Evolutionary conservation across 768 basidiomycete genomes (phyloP).

Genomic region (Sporobolomyces roseus): DNA sequence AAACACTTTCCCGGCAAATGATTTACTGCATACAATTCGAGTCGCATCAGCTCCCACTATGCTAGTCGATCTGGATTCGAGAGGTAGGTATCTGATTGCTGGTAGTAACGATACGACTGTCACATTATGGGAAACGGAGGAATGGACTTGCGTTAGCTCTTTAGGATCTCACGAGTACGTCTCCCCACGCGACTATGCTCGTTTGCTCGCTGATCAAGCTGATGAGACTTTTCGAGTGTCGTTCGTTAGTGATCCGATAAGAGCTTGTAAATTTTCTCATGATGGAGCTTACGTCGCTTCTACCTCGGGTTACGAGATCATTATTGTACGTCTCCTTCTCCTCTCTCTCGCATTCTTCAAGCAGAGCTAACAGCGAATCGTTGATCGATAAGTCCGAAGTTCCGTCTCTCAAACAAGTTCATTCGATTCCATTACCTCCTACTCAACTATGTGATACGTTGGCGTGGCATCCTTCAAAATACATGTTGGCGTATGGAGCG

Average conservation of each 20-base stretch:
- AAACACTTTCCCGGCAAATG: slow-evolving; percentile 31
- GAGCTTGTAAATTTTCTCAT: slow-evolving; percentile 29
- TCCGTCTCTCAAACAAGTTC: slow-evolving; percentile 4
- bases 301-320: slow-evolving; percentile 4
- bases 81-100: slow-evolving; percentile 42
- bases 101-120: slow-evolving; percentile 41
- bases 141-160: slow-evolving; percentile 39
- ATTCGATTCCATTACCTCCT: not conserved
- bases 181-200: too few relatives aligned
- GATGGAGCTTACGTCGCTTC: slow-evolving; percentile 37
- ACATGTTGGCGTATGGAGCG: slow-evolving; percentile 34
- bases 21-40: slow-evolving; percentile 21
- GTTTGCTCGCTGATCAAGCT: too few relatives aligned
- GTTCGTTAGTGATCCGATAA: slow-evolving; percentile 27
- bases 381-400: slow-evolving; percentile 13
- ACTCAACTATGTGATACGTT: slow-evolving; percentile 2
- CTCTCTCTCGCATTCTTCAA: too few relatives aligned
- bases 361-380: not conserved
- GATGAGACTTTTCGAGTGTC: not conserved
- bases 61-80: slow-evolving; percentile 40
- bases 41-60: slow-evolving; percentile 23
- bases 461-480: slow-evolving; percentile 38
- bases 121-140: slow-evolving; percentile 42
- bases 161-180: slow-evolving; percentile 40
- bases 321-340: slow-evolving; percentile 18